Percentiles rank a stretch among this genome's conserved stretches.
Evolutionary conservation across 768 basidiomycete genomes (phyloP).

Genomic region (Calocybe cyanea): DNA sequence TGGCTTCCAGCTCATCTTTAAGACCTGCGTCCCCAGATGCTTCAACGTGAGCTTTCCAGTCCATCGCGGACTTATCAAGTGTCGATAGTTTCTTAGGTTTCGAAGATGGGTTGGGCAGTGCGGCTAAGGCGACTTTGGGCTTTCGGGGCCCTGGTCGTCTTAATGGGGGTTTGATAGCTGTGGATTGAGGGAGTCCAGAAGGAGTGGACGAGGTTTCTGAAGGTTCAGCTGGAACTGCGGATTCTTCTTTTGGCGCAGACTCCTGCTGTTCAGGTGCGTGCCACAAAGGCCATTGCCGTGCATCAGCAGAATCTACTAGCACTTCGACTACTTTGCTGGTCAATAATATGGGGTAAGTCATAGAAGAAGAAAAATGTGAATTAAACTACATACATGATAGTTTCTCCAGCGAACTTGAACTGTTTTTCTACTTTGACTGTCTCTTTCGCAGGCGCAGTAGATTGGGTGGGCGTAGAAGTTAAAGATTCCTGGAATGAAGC

Average conservation of each 20-base stretch:
- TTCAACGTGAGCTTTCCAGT: conserved; percentile 71
- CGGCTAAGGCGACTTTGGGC: conserved; percentile 51
- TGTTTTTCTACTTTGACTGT: conserved; percentile 66
- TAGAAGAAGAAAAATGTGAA: background rate
- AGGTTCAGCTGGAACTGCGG: conserved; percentile 3
- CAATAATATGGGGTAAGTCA: conserved; percentile 10
- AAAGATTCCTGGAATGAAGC: conserved; percentile 63
- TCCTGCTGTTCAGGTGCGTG: conserved; percentile 16
- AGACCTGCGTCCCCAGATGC: conserved; percentile 36
- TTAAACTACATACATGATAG: conserved; percentile 52
- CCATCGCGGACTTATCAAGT: conserved; percentile 83
- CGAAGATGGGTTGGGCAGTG: conserved; percentile 42
- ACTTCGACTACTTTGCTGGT: conserved; percentile 73
- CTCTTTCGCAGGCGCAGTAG: conserved; percentile 25
- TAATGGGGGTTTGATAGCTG: conserved; percentile 20
- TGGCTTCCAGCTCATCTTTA: conserved; percentile 71
- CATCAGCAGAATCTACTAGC: conserved; percentile 67
- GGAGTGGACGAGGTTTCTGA: conserved; percentile 1
- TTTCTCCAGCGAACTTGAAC: conserved; percentile 75
- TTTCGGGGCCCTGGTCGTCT: conserved; percentile 67
- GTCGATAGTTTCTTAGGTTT: conserved; percentile 79
- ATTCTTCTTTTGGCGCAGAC: conserved; percentile 5
- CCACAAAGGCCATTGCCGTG: conserved; percentile 71
- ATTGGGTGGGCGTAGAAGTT: conserved; percentile 25
- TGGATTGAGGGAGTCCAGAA: conserved; percentile 9